Base-by-base conservation (phyloP, 306 rosid genomes). In the barrel medic (Medicago truncatula) region DNA sequence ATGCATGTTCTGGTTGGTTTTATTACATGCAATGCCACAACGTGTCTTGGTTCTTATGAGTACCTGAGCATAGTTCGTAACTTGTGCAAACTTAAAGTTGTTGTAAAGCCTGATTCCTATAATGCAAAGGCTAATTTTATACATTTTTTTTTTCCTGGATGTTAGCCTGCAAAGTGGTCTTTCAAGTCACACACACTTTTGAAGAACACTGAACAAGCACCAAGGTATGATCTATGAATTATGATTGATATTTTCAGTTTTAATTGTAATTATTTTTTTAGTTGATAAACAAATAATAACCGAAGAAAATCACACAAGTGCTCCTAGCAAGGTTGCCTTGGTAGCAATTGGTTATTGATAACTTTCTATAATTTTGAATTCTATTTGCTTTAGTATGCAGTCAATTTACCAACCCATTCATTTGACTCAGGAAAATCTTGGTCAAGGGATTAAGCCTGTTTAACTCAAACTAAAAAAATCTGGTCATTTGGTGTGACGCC, bases 191-290 rank as follows among this genome's bases (percentile, higher is more conserved):
- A 87, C 83, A 92, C 97, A 6, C 70, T 90, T 81, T 89, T 95
- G 95, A 95, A 92, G 96, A 92, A 84, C 85, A 86, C 85, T 4
- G 98, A 95, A 82, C 97, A 84, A 73, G 98, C 97, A 69, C 96
- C 96, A 43, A 92, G 98, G 97, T 92, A 83, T 62, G 59, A 63
- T 53, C 68, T 75, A 59, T 76, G 57, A 43, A 75, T 76, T 75
- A 53, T 76, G 57, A 43, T 77, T 76, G 52, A 77, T 46, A 56
- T 15, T 70, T 46, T 20, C 76, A 4, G 49, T 23, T 38, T 60
- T 47, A 36, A 69, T 70, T 20, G 58, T 56, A 46, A 44, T 8
- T 61, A 14, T 34, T 43, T 60, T 15, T 62, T 23, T 31, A 68
- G 23, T 59, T 66, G 25, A 64, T 56, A 70, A 52, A 65, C 67